Evolutionary conservation across 306 rosid species (phyloP), one percentile per base, ranked within the genome.

Genomic region (Trichosanthes cucumerina): DNA sequence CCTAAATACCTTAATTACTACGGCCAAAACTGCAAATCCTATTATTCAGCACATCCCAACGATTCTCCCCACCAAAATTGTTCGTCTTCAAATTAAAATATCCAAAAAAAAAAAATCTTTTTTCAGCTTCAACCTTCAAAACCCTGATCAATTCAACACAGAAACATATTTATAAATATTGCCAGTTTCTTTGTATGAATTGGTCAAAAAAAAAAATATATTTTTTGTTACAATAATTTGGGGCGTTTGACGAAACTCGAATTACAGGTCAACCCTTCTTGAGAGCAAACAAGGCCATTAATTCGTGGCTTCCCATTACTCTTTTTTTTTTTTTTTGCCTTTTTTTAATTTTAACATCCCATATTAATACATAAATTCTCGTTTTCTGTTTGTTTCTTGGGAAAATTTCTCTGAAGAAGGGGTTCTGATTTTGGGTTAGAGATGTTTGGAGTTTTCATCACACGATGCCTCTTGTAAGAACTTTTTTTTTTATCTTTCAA

Each of bases 401-500:
- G 72, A 18, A 65, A 8, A 36, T 18, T 68, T 68, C 13, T 68
- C 52, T 36, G 18, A 13, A 66, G 26, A n/a, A 66, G 26, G 59
- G 38, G 8, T 62, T 62, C 4, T 34, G 19, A 16, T 75, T 52
- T 56, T 10, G 71, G 2, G 24, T 59, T 31, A 0, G 80, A 89
- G 78, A 95, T 95, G 98, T 76, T 95, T 80, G 99, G 97, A 34
- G 92, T 79, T 52, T 88, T 95, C 62, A 80, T 92, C 23, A 86
- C 85, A 68, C 83, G 99, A 76, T 50, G 71, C 74, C 98, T 95
- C 39, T 81, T 91, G 97, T 92, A 88, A 0, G 74, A 28, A 28
- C 19, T 1, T 14, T 0, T 36, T 78, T 2, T 10, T 24, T 44
- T 46, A 33, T 65, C 47, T 21, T 41, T 41, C n/a, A 13, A 34